A percentile compares a stretch with the other conserved stretches of the same genome.
These are phyloP conservation scores for Helicosporidium sp. DNA, from an alignment of 139 green algal species.

Conservation along the genomic window DNA sequence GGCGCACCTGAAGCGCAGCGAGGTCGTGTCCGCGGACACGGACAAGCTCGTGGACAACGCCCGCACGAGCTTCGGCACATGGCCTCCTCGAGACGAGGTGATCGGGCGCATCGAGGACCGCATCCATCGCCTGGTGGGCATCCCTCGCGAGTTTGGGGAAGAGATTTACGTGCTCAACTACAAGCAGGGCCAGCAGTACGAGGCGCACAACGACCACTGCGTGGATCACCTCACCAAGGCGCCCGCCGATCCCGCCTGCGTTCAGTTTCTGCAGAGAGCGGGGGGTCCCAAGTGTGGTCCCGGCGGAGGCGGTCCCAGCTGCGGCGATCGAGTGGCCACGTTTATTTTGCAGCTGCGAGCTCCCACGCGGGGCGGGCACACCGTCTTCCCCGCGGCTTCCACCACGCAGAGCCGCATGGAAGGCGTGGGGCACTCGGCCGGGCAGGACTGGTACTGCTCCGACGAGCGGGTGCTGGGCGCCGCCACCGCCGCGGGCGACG, in stretches of 20 bases:
- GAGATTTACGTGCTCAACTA: constrained; percentile 23
- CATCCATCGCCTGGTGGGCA: constrained; percentile 15
- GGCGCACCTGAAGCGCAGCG: constrained; percentile 8
- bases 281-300: constrained; percentile 17
- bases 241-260: constrained; percentile 1
- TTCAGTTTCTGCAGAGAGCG: constrained; percentile 17
- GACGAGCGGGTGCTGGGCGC: constrained; percentile 8
- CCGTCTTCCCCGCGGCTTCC: constrained; percentile 12
- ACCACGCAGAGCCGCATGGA: neutral
- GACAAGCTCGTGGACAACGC: constrained; percentile 1
- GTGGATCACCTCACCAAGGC: constrained; percentile 4
- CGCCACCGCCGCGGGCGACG: constrained; percentile 2
- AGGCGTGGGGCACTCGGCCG: neutral
- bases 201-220: constrained; percentile 16
- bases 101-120: constrained; percentile 4
- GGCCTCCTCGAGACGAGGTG: neutral
- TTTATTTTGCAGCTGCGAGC: constrained; percentile 8
- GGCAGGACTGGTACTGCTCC: constrained; percentile 14
- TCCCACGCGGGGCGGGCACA: constrained; percentile 9
- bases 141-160: constrained; percentile 23
- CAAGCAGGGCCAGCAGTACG: constrained; percentile 17
- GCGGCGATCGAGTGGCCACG: constrained; percentile 19
- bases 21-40: constrained; percentile 13
- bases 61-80: constrained; percentile 4
- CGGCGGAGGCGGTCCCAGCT: constrained; percentile 10